Evolutionary conservation across 2,329 filamentous ascomycete species (phyloP), one percentile per base, ranked within the genome.

Genomic region (Ophiostoma montium): DNA sequence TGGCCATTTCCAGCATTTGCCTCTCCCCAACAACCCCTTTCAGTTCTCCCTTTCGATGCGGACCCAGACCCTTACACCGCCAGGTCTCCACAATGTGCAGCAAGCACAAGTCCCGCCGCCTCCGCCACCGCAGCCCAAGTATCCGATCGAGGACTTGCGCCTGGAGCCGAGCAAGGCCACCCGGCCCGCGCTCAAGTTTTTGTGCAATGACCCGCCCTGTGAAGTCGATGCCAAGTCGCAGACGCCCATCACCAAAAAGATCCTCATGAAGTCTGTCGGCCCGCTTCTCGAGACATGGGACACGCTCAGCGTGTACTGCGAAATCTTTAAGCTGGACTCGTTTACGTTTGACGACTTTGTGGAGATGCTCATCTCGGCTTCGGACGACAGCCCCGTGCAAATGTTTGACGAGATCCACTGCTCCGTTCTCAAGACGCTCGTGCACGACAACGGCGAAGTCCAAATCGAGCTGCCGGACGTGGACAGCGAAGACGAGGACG

Each of bases 271-370:
- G 57, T 90, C 87, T 3, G 78, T 95, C n/a, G 88, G 89, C 0
- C 75, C 80, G 2, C 69, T 96, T 15, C 67, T 98, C 21, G 90
- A 95, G 65, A 86, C 86, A 0, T 98, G 92, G 92, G 88, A 95
- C 58, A 95, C 89, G 0, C 72, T 98, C 32, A 98, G 95, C 59
- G 90, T 98, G n/a, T 95, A 95, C 61, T 94, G 88, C 60, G 87
- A 95, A 59, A 83, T 95, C 16, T 94, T 94, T 61, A 79, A 86
- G 59, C 73, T 98, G 23, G 92, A 98, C 63, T 96, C 90, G 0
- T 98, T 98, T 61, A 96, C 90, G 0, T 94, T 96, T 59, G 92
- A 98, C 62, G 92, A 98, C 63, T 96, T 89, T 59, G 74, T 95
- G 5, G 84, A 96, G 61, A 84, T 89, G 0, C 80, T 98, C 72